Conservation (phyloP, 169 alveolate genomes). For the Sarcocystis neurona region DNA sequence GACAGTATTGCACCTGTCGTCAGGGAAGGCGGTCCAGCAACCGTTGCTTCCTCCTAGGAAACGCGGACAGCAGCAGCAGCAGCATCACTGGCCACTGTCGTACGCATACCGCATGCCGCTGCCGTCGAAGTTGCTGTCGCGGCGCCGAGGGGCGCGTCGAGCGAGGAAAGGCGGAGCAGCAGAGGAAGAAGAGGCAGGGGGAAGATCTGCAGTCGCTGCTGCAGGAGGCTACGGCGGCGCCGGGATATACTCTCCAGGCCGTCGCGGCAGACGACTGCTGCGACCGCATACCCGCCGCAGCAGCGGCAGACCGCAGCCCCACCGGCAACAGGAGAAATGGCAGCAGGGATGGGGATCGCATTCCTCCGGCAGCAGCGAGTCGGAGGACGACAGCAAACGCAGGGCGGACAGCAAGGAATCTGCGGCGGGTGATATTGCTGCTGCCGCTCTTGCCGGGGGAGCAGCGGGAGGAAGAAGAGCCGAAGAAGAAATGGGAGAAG, state of each 20-base stretch:
- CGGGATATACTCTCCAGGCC: background rate
- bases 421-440: background rate
- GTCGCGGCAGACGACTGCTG: background rate
- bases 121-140: too few relatives aligned
- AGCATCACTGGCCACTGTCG: too few relatives aligned
- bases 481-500: too few relatives aligned
- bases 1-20: too few relatives aligned
- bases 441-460: background rate
- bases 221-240: background rate
- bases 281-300: background rate
- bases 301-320: background rate
- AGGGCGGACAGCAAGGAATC: background rate
- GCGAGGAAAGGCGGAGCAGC: too few relatives aligned
- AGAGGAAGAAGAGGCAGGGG: conserved; percentile 17
- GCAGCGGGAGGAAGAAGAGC: background rate
- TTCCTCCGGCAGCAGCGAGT: background rate
- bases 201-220: background rate
- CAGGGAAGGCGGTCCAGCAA: too few relatives aligned
- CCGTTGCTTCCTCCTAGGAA: too few relatives aligned
- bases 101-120: too few relatives aligned
- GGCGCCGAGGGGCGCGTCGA: too few relatives aligned
- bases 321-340: background rate
- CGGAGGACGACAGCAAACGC: background rate
- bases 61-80: too few relatives aligned
- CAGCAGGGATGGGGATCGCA: background rate